A percentile compares a stretch with the other conserved stretches of the same genome.
phyloP scores from a whole-genome alignment of 345 rosid genomes.

The Euphorbia lathyris region DNA sequence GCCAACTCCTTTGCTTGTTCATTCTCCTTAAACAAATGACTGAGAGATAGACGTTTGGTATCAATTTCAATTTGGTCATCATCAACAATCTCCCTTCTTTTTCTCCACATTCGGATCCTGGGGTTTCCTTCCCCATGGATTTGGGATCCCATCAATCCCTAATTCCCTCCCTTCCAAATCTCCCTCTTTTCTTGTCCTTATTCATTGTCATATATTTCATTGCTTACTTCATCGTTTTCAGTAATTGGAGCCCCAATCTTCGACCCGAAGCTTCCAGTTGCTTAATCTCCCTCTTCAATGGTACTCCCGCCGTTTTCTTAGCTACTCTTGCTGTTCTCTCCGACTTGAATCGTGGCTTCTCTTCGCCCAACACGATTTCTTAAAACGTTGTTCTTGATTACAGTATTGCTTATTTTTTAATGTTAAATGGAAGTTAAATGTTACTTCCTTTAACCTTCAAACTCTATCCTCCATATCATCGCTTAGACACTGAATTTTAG shows the following conservation, averaged over 20 bases:
- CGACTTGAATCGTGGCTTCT: conserved; percentile 39
- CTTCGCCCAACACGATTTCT: conserved; percentile 50
- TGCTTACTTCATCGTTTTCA: conserved; percentile 62
- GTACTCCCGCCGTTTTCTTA: conserved; percentile 73
- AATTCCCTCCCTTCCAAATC: conserved; percentile 28
- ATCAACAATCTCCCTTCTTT: too few relatives aligned
- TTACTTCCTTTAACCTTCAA: too few relatives aligned
- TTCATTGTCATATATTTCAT: conserved; percentile 53
- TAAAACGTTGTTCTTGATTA: conserved; percentile 66
- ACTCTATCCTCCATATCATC: too few relatives aligned
- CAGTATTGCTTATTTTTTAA: conserved; percentile 72
- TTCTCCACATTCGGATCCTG: too few relatives aligned
- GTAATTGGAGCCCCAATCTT: conserved; percentile 52
- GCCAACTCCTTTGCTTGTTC: too few relatives aligned
- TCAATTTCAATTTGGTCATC: too few relatives aligned
- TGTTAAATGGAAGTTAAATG: too few relatives aligned
- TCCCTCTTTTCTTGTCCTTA: conserved; percentile 48
- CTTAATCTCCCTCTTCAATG: conserved; percentile 74
- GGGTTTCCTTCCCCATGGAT: conserved; percentile 19
- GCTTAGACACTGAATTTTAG: too few relatives aligned
- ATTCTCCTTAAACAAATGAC: too few relatives aligned
- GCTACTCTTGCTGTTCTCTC: conserved; percentile 52
- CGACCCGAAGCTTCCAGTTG: conserved; percentile 84
- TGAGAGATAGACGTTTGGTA: too few relatives aligned
- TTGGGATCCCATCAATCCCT: conserved; percentile 12